phyloP scores from a whole-genome alignment of 352 stramenopile species.

The Phytophthora kernoviae region DNA sequence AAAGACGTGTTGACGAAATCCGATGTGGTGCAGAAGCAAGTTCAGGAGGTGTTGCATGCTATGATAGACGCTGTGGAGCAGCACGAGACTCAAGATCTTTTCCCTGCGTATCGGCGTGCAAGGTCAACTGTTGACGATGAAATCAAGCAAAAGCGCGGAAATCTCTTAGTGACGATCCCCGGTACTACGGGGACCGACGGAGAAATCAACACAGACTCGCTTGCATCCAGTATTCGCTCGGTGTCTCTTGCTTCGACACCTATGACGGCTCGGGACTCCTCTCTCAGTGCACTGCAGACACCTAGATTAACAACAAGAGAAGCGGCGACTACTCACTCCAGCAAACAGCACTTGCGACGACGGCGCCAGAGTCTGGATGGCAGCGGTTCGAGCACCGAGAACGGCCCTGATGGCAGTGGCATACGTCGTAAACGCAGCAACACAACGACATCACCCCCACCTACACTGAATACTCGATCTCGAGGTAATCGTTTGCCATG shows the following conservation, averaged over 20 bases:
- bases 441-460: conserved; percentile 35
- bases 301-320: conserved; percentile 15
- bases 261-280: conserved; percentile 12
- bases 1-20: conserved; percentile 13
- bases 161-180: conserved; percentile 12
- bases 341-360: conserved; percentile 43
- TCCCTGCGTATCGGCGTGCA: conserved; percentile 20
- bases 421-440: conserved; percentile 75
- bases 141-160: conserved; percentile 12
- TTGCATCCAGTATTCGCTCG: conserved; percentile 61
- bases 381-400: conserved; percentile 68
- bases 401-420: conserved; percentile 52
- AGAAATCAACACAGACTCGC: conserved; percentile 48
- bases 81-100: conserved; percentile 17
- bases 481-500: conserved; percentile 9
- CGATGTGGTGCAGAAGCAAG: conserved; percentile 14
- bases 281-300: conserved; percentile 7
- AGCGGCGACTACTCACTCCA: conserved; percentile 12
- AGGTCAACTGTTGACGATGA: not conserved
- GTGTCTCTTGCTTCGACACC: conserved; percentile 44
- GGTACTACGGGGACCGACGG: conserved; percentile 19
- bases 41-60: conserved; percentile 30
- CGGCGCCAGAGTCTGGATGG: conserved; percentile 56
- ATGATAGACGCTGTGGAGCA: conserved; percentile 41
- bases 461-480: conserved; percentile 11